These are phyloP conservation scores for Apophysomyces elegans DNA, from an alignment of 371 early-diverging fungal genomes.

Conservation along the genomic window DNA sequence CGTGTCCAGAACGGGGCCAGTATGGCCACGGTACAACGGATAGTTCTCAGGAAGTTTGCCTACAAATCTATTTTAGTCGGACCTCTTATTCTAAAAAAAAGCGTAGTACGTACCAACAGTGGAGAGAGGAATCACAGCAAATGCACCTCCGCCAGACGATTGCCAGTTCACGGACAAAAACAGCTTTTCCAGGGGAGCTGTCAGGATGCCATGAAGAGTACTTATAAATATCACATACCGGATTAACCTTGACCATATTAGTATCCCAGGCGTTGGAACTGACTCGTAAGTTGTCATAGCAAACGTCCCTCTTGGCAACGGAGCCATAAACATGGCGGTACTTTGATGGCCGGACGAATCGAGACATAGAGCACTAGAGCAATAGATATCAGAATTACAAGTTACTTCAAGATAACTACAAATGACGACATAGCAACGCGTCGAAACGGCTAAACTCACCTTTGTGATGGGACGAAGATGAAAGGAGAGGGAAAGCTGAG, in stretches of 20 bases:
- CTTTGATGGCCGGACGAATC: conserved; percentile 81
- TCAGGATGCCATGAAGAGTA: conserved; percentile 1
- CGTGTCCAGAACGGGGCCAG: conserved; percentile 95
- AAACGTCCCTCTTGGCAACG: conserved; percentile 83
- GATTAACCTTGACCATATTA: conserved; percentile 94
- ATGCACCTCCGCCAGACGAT: conserved; percentile 96
- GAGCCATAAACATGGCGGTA: conserved; percentile 96
- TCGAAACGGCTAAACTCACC: neutral
- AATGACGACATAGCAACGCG: neutral
- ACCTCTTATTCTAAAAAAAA: neutral
- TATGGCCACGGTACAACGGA: conserved; percentile 92
- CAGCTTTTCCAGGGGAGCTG: conserved; percentile 37
- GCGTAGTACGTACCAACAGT: conserved; percentile 65
- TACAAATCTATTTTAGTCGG: conserved; percentile 17
- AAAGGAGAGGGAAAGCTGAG: conserved; percentile 7
- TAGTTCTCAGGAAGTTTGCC: conserved; percentile 85
- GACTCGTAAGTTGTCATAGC: conserved; percentile 94
- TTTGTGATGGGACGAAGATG: conserved; percentile 10
- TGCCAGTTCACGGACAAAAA: conserved; percentile 96
- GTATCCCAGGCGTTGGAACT: conserved; percentile 96
- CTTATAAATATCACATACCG: conserved; percentile 56
- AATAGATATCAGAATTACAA: neutral
- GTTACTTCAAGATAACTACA: neutral
- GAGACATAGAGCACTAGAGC: conserved; percentile 54
- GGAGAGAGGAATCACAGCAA: conserved; percentile 89